These are phyloP conservation scores for Mycosphaerella arachidis DNA, from an alignment of 2,329 filamentous ascomycete species.

Conservation along the genomic window DNA sequence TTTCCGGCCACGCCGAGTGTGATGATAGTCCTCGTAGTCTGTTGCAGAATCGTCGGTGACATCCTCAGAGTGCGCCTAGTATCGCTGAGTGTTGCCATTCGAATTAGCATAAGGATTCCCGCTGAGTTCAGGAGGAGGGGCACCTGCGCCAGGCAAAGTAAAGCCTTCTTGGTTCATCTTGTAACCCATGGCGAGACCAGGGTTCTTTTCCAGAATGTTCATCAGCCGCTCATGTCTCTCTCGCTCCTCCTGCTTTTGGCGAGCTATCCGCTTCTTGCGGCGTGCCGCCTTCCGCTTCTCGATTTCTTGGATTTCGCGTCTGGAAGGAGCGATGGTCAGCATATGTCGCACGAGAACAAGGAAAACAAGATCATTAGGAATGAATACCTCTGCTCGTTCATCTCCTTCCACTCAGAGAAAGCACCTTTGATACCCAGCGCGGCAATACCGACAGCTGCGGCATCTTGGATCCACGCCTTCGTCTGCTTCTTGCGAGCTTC, in stretches of 20 bases:
- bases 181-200: slow-evolving; percentile 26
- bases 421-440: slow-evolving; percentile 65
- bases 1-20: background rate
- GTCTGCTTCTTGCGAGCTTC: slow-evolving; percentile 59
- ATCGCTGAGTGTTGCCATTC: slow-evolving; percentile 11
- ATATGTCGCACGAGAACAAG: background rate
- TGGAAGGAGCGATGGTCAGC: slow-evolving; percentile 25
- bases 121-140: slow-evolving; percentile 27
- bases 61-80: slow-evolving; percentile 10
- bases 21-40: background rate
- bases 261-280: slow-evolving; percentile 40
- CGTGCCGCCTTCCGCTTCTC: slow-evolving; percentile 40
- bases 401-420: slow-evolving; percentile 63
- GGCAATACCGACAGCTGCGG: slow-evolving; percentile 62
- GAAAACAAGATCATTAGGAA: background rate
- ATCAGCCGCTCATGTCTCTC: slow-evolving; percentile 38
- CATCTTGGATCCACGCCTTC: slow-evolving; percentile 61
- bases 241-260: slow-evolving; percentile 43
- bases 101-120: slow-evolving; percentile 32
- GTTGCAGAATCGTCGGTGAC: background rate
- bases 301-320: slow-evolving; percentile 48
- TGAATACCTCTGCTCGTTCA: slow-evolving; percentile 57
- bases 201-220: slow-evolving; percentile 30
- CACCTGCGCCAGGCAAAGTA: slow-evolving; percentile 8
- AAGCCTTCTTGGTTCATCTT: slow-evolving; percentile 22